Base-by-base conservation (phyloP, 768 basidiomycete genomes). In the Floccularia luteovirens region DNA sequence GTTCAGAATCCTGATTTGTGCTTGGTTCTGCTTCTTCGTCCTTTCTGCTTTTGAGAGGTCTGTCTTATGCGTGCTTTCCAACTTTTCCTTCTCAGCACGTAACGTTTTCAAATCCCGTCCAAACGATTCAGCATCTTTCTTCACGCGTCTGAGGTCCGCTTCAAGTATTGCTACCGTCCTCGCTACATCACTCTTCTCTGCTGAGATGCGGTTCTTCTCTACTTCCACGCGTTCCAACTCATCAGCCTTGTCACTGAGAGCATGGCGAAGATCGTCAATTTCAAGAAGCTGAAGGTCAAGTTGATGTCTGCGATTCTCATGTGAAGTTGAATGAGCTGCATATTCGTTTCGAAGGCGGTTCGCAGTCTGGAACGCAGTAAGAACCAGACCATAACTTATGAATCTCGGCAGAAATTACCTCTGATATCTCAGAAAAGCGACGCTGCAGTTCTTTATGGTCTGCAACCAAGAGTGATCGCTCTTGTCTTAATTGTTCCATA, bases 381-480 rank as follows among this genome's bases (percentile, higher is more conserved):
- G 25, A n/a, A n/a, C n/a, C n/a, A n/a, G n/a, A n/a, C n/a, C n/a
- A n/a, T n/a, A n/a, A n/a, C n/a, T n/a, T n/a, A n/a, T n/a, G n/a
- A n/a, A n/a, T n/a, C n/a, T n/a, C n/a, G n/a, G n/a, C n/a, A 35
- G 14, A 24, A 55, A 70, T 24, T 46, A 84, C 89, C 66, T 88
- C 79, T 4, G 82, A 72, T 6, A 75, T 67, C 31, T 85, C 76
- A 3, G 74, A 58, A 48, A 80, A 82, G 14, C 73, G 76, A 16
- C 69, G 70, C 52, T 90, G 85, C 22, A 91, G 69, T 33, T 75
- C 69, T 54, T 83, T 84, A 52, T 90, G 77, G 48, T 90, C 85
- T 12, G 63, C 58, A 6, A 69, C 70, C 19, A 92, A 74, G 35
- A 81, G 55, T 21, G 81, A 72, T 3, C 87, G 82, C 51, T 92